Percentiles rank a stretch among this genome's conserved stretches.
phyloP scores from a whole-genome alignment of 2,329 filamentous ascomycete genomes.

The Colletotrichum plurivorum region DNA sequence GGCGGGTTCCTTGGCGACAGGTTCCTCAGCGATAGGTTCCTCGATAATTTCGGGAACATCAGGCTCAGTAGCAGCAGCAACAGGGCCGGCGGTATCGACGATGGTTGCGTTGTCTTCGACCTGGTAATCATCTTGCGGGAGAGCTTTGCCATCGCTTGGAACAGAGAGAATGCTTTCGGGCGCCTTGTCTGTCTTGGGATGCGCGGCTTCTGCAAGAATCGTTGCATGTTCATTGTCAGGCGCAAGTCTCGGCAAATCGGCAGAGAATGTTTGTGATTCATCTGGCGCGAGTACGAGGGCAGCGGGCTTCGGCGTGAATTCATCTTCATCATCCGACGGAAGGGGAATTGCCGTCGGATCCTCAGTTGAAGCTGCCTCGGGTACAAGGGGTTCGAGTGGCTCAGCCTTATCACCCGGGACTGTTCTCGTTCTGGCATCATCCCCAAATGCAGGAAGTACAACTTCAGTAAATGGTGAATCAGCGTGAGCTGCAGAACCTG shows the following conservation, averaged over 20 bases:
- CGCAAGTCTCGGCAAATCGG: no score
- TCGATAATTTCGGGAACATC: not conserved
- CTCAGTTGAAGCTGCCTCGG: not conserved
- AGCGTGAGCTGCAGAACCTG: not conserved
- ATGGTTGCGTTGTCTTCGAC: no score
- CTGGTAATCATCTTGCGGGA: no score
- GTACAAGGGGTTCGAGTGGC: not conserved
- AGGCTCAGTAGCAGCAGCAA: not conserved
- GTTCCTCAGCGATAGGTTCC: slow-evolving; percentile 23
- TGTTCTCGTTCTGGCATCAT: not conserved
- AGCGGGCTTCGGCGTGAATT: no score
- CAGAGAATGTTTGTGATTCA: no score
- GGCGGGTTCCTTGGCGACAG: not conserved
- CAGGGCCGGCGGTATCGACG: not conserved
- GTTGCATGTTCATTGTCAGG: no score
- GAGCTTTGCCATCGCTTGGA: no score
- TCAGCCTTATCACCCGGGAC: not conserved
- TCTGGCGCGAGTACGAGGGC: no score
- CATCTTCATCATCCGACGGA: no score
- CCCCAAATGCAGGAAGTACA: not conserved
- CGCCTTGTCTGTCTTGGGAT: no score
- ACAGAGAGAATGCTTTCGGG: no score
- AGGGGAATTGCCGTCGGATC: not conserved
- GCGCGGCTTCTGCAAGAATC: no score
- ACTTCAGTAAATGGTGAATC: not conserved